These are phyloP conservation scores for Fonsecaea pedrosoi DNA, from an alignment of 2,329 filamentous ascomycete species.

Conservation along the genomic window DNA sequence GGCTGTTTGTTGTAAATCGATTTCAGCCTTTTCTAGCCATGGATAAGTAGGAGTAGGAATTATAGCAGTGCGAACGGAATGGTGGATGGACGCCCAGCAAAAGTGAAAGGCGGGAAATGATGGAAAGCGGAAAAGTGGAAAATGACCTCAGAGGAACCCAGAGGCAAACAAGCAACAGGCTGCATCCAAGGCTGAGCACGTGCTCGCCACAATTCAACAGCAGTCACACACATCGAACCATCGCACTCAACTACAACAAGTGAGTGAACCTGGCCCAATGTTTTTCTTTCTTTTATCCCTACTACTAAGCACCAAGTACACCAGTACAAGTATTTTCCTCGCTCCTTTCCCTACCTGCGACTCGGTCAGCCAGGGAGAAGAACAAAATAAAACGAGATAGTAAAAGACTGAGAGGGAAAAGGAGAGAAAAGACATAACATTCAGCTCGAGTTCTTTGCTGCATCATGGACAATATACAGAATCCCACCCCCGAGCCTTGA, in stretches of 20 bases:
- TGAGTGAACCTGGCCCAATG: too few species aligned
- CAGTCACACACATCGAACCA: too few species aligned
- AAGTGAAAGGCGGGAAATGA: not conserved
- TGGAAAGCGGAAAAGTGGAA: not conserved
- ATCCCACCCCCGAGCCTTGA: not conserved
- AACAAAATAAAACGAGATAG: too few species aligned
- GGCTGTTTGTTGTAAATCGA: not conserved
- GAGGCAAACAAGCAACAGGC: not conserved
- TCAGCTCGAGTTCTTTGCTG: constrained; percentile 4
- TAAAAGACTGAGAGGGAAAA: not conserved
- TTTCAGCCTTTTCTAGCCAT: not conserved
- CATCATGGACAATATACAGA: not conserved
- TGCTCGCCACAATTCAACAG: not conserved
- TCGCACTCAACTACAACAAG: not conserved
- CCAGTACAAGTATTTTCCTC: too few species aligned
- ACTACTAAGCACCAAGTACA: too few species aligned
- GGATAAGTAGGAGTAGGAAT: not conserved
- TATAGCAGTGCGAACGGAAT: not conserved
- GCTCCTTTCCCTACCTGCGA: too few species aligned
- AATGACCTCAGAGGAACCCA: not conserved
- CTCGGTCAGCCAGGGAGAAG: not conserved
- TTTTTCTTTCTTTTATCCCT: too few species aligned
- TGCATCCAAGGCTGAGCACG: not conserved
- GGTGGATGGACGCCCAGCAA: not conserved
- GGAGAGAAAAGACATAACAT: not conserved